Conservation (phyloP, 2,329 filamentous ascomycete genomes). For the Diaporthe nobilis region DNA sequence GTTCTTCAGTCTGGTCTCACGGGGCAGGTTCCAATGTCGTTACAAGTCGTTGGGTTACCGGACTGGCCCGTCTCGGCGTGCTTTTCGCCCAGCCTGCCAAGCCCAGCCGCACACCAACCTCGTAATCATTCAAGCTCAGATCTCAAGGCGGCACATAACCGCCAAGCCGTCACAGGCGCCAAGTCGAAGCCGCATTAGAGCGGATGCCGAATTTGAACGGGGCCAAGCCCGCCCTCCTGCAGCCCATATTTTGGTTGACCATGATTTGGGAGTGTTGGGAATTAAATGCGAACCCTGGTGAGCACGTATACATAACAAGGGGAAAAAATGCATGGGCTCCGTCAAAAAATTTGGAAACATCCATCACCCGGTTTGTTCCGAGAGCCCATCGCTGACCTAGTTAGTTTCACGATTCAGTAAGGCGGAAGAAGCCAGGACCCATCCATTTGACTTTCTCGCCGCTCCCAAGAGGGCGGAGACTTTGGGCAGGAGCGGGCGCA, state of each 20-base stretch:
- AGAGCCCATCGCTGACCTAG: neutral
- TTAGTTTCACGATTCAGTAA: slow-evolving; percentile 3
- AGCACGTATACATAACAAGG: neutral
- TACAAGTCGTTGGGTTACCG: slow-evolving; percentile 24
- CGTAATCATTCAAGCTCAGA: slow-evolving; percentile 12
- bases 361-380: slow-evolving; percentile 8
- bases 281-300: neutral
- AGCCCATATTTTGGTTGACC: neutral
- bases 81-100: slow-evolving; percentile 28
- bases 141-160: slow-evolving; percentile 3
- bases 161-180: slow-evolving; percentile 26
- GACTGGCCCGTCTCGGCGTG: slow-evolving; percentile 28
- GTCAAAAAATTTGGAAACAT: neutral
- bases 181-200: slow-evolving; percentile 12
- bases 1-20: slow-evolving; percentile 19
- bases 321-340: neutral
- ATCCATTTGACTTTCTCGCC: slow-evolving; percentile 23
- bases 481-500: slow-evolving; percentile 1
- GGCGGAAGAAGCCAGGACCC: slow-evolving; percentile 21
- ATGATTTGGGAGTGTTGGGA: slow-evolving; percentile 2
- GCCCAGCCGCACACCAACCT: neutral
- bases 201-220: neutral
- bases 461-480: neutral
- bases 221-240: neutral
- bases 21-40: slow-evolving; percentile 27